Base-by-base conservation (phyloP, 192 early-diverging fungal genomes). In the Backusella liffmaniae region DNA sequence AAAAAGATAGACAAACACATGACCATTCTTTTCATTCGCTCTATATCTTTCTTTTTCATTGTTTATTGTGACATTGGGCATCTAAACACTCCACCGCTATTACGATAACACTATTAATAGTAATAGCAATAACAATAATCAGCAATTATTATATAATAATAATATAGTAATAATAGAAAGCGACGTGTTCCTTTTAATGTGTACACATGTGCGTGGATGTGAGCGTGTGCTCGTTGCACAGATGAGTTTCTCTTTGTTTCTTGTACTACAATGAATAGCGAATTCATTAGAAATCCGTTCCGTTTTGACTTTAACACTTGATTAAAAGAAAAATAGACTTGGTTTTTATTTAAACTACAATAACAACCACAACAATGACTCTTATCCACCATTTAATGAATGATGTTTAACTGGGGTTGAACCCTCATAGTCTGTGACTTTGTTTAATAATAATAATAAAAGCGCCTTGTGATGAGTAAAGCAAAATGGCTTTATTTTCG, bases 291-390 rank as follows among this genome's bases (percentile, higher is more conserved):
- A 49, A 49, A n/a, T 10, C 66, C 66, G 30, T 67, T 67, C 66
- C 35, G 35, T 36, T 62, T 62, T 62, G 56, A 62, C 56, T 37
- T 67, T 67, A 67, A 4, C 34, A 67, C 34, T 67, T 67, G 66
- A 35, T 34, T 26, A 36, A 36, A 36, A 36, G 29, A 12, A 26
- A 67, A n/a, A 67, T n/a, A 35, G 66, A 0, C 9, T 18, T 35
- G n/a, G 29, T 32, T 49, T 49, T 49, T 49, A 49, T 49, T 49
- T 49, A 49, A 49, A 49, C 46, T n/a, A 49, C 46, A 49, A 49
- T n/a, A 18, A 49, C 46, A 49, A 49, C 5, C 3, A 44, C 15
- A 49, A 7, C 18, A 49, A 49, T 49, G 16, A n/a, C 18, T n/a
- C 46, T 30, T 32, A 32, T 32, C 32, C 26, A 34, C 15, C 4